Base-by-base conservation (phyloP, 768 basidiomycete genomes). In the Dacryopinax spathularia region DNA sequence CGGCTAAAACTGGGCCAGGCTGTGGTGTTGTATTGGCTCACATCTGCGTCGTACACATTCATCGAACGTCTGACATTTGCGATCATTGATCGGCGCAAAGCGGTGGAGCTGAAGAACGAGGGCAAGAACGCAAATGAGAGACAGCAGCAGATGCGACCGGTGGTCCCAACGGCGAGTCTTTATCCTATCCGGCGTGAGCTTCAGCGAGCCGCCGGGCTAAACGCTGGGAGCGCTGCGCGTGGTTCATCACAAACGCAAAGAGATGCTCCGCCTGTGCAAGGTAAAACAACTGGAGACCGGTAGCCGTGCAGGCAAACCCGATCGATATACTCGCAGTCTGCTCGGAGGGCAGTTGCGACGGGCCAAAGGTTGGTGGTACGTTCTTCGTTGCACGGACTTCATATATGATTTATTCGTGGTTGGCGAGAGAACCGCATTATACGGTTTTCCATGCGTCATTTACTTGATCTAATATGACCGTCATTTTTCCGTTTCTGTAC, bases 391-490 rank as follows among this genome's bases (percentile, higher is more conserved):
- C 9, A 44, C 12, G 22, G 43, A 12, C 43, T 10, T 37, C 12
- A 37, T 15, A 7, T 15, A 44, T 22, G 43, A 12, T 9, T 9
- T 22, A 31, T 10, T 29, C 9, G 48, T 27, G 5, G 25, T 25
- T n/a, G n/a, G 48, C 36, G 36, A 37, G n/a, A n/a, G n/a, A n/a
- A n/a, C n/a, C n/a, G n/a, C n/a, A n/a, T n/a, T n/a, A n/a, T n/a
- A 37, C 36, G 48, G 48, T 56, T 56, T 29, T 56, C 48, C 5
- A 27, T 56, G 48, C 48, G 29, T 20, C 43, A 56, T 41, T 56
- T 56, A 15, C 48, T 56, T 56, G 48, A 56, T 56, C 48, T 56
- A 56, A 56, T 56, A 56, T 56, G 48, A 56, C 12, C n/a, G 12
- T 37, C 48, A 13, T 29, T 5, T 56, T 56, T 20, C 31, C 22